Percentiles rank a stretch among this genome's conserved stretches.
phyloP scores from a whole-genome alignment of 805 yeast species.

The Lipomyces japonicus region DNA sequence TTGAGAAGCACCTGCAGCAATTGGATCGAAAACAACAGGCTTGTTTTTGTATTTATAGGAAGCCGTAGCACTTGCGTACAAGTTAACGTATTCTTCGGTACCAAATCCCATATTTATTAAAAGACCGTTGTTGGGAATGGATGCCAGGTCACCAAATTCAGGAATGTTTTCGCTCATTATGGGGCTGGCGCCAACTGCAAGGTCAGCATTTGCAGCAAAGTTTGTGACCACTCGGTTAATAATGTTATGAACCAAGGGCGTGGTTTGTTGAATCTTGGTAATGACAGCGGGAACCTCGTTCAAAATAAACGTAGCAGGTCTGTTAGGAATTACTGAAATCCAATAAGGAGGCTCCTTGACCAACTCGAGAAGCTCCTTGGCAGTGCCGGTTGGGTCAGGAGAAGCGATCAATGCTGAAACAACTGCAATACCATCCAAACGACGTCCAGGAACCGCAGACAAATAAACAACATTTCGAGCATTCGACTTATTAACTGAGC shows the following conservation, averaged over 20 bases:
- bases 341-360: slow-evolving; percentile 36
- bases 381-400: slow-evolving; percentile 50
- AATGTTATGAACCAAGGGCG: slow-evolving; percentile 79
- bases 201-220: slow-evolving; percentile 78
- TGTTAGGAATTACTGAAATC: slow-evolving; percentile 7
- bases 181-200: slow-evolving; percentile 83
- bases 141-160: slow-evolving; percentile 67
- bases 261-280: slow-evolving; percentile 31
- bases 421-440: slow-evolving; percentile 79
- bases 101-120: slow-evolving; percentile 77
- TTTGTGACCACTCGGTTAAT: slow-evolving; percentile 87
- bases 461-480: slow-evolving; percentile 55
- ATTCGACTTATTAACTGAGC: slow-evolving; percentile 68
- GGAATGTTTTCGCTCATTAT: slow-evolving; percentile 73
- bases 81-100: slow-evolving; percentile 40
- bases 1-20: slow-evolving; percentile 81
- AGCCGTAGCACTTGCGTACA: slow-evolving; percentile 50
- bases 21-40: slow-evolving; percentile 83
- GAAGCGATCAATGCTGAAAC: slow-evolving; percentile 82
- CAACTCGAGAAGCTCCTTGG: slow-evolving; percentile 40
- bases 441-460: slow-evolving; percentile 41
- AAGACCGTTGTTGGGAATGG: slow-evolving; percentile 51
- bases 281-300: slow-evolving; percentile 31
- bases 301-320: slow-evolving; percentile 18
- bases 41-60: slow-evolving; percentile 54